Evolutionary conservation across 1,139 yeast genomes (phyloP).

Genomic region (Magnusiomyces clavatus): DNA sequence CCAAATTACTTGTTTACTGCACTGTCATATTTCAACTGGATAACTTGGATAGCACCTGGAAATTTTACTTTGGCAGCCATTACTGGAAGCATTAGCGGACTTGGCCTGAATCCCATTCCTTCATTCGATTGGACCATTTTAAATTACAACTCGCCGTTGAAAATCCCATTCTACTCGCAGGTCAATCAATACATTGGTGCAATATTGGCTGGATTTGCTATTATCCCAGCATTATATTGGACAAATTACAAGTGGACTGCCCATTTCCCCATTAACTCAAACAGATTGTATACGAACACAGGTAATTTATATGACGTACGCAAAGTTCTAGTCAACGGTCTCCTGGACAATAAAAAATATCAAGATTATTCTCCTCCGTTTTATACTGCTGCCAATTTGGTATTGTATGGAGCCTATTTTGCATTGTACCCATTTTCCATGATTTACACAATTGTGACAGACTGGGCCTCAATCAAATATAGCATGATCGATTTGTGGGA

Average conservation of each 20-base stretch:
- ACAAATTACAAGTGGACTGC: slow-evolving; percentile 45
- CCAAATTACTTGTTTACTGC: slow-evolving; percentile 47
- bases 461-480: slow-evolving; percentile 16
- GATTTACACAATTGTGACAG: slow-evolving; percentile 19
- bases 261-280: slow-evolving; percentile 49
- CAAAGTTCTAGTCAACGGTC: slow-evolving; percentile 36
- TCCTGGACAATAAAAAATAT: slow-evolving; percentile 28
- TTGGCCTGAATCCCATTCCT: slow-evolving; percentile 48
- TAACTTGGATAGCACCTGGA: slow-evolving; percentile 52
- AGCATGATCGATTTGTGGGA: slow-evolving; percentile 16
- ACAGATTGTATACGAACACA: slow-evolving; percentile 41
- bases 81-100: slow-evolving; percentile 44
- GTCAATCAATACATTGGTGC: slow-evolving; percentile 39
- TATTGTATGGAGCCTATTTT: slow-evolving; percentile 31
- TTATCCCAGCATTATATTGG: slow-evolving; percentile 42
- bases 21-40: slow-evolving; percentile 48
- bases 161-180: slow-evolving; percentile 44
- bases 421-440: slow-evolving; percentile 27
- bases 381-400: slow-evolving; percentile 35
- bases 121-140: slow-evolving; percentile 42
- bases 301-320: slow-evolving; percentile 40
- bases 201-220: slow-evolving; percentile 35
- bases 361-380: slow-evolving; percentile 43
- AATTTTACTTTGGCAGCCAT: slow-evolving; percentile 46
- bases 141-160: slow-evolving; percentile 31